Base-by-base conservation (phyloP, 1,284 basidiomycete genomes). In the Nidula niveotomentosa region DNA sequence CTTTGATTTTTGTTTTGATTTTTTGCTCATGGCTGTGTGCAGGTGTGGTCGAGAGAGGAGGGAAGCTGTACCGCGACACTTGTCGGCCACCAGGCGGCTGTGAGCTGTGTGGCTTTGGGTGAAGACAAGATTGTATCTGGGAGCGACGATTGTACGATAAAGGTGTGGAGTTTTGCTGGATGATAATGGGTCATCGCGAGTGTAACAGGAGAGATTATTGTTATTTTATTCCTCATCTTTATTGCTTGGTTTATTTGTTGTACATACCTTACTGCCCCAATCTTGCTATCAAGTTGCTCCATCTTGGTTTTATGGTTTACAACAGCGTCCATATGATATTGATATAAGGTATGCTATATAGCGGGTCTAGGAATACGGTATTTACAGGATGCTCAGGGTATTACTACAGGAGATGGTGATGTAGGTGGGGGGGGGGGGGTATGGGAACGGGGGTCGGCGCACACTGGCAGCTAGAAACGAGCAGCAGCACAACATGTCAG, bases 71-170 rank as follows among this genome's bases (percentile, higher is more conserved):
- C 89, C 15, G 84, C 93, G 51, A 99, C 97, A 1, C 80, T 99
- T 4, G 92, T 97, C 15, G 96, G 96, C 1, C 97, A 99, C 69
- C 84, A 93, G 48, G 95, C 93, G 34, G 94, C 96, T 2, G 95
- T 98, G 48, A 98, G 93, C 15, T 94, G 93, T 63, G 76, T 98
- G 36, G 89, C 86, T 35, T 80, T 99, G 2, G 93, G 91, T 1
- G 96, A 98, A 69, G 96, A 98, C 71, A 96, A 96, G 75, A 93
- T 98, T 56, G 87, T 98, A 6, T 95, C 93, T 34, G 96, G 96
- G 2, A 92, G 93, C 56, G 96, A 98, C 70, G 94, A 97, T 64
- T 84, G 88, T 9, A 86, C 91, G 59, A 73, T 95, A 51, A 84
- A 84, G 62, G 76, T 94, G 35, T 95, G 93, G 93, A 88, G 81